Conservation (phyloP, 2,329 filamentous ascomycete genomes). For the Botrytis paeoniae region DNA sequence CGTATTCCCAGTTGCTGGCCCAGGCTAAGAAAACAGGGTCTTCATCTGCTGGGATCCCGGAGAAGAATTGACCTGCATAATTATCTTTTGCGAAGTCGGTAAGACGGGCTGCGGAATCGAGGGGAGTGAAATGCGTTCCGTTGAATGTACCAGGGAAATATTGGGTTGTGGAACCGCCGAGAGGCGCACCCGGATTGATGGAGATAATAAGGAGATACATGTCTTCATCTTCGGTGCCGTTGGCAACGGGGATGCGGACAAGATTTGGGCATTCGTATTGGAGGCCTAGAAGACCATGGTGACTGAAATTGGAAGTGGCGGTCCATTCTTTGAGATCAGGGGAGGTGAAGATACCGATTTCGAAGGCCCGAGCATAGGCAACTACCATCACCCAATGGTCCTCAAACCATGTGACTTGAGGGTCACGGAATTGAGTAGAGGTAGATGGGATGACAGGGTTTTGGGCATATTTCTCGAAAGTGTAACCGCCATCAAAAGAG, state of each 20-base stretch:
- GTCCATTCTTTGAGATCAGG: conserved; percentile 58
- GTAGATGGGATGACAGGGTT: conserved; percentile 56
- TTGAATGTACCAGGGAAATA: conserved; percentile 61
- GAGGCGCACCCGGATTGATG: conserved; percentile 56
- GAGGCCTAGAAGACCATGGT: conserved; percentile 46
- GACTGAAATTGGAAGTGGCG: conserved; percentile 56
- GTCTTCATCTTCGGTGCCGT: conserved; percentile 31
- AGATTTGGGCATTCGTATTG: conserved; percentile 59
- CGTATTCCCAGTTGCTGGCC: conserved; percentile 61
- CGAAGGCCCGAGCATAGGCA: conserved; percentile 53
- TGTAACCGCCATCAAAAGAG: conserved; percentile 59
- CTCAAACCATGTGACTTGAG: conserved; percentile 60
- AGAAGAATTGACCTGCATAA: conserved; percentile 57
- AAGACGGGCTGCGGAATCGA: conserved; percentile 44
- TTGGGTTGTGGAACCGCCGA: conserved; percentile 53
- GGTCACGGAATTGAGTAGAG: conserved; percentile 60
- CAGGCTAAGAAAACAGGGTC: conserved; percentile 46
- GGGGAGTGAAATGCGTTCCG: conserved; percentile 56
- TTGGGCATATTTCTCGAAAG: conserved; percentile 54
- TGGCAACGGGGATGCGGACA: conserved; percentile 50
- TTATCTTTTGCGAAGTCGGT: conserved; percentile 52
- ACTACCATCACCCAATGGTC: conserved; percentile 57
- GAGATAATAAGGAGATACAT: conserved; percentile 49
- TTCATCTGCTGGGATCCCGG: conserved; percentile 41
- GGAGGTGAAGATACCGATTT: conserved; percentile 60